These are phyloP conservation scores for Yamadazyma buinensis DNA, from an alignment of 1,139 yeast species.

Conservation along the genomic window DNA sequence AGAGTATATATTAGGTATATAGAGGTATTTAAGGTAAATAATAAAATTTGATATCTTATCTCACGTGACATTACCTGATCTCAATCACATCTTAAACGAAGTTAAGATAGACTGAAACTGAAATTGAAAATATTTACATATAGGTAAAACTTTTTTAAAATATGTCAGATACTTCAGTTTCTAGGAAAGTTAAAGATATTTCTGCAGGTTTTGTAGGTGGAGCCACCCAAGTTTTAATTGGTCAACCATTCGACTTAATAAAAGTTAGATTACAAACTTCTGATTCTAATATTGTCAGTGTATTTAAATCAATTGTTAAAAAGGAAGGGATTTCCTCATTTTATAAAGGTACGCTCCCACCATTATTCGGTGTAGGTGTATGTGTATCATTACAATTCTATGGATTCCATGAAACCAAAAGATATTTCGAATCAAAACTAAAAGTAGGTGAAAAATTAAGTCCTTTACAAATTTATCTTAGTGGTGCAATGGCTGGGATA, in stretches of 20 bases:
- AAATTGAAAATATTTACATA: too few species aligned
- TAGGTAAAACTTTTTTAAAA: too few species aligned
- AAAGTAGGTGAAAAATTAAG: conserved; percentile 38
- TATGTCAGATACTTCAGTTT: conserved; percentile 44
- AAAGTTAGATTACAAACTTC: conserved; percentile 63
- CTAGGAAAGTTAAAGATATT: conserved; percentile 60
- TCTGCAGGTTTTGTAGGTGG: conserved; percentile 50
- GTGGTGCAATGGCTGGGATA: conserved; percentile 78
- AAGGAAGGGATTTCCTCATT: conserved; percentile 66
- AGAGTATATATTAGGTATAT: too few species aligned
- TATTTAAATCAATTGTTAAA: conserved; percentile 47
- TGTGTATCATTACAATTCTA: conserved; percentile 74
- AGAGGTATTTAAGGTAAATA: too few species aligned
- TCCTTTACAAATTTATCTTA: conserved; percentile 61
- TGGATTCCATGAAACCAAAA: conserved; percentile 72
- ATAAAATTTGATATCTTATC: too few species aligned
- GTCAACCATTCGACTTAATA: conserved; percentile 72
- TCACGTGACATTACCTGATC: too few species aligned
- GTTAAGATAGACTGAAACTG: too few species aligned
- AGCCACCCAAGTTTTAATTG: conserved; percentile 69
- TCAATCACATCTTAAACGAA: too few species aligned
- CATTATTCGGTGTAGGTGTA: conserved; percentile 59
- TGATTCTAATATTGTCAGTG: conserved; percentile 31
- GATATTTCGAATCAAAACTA: conserved; percentile 45
- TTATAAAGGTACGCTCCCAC: conserved; percentile 47